A percentile compares a stretch with the other conserved stretches of the same genome.
phyloP scores from a whole-genome alignment of 1,284 basidiomycete species.

The Ganoderma sinense region DNA sequence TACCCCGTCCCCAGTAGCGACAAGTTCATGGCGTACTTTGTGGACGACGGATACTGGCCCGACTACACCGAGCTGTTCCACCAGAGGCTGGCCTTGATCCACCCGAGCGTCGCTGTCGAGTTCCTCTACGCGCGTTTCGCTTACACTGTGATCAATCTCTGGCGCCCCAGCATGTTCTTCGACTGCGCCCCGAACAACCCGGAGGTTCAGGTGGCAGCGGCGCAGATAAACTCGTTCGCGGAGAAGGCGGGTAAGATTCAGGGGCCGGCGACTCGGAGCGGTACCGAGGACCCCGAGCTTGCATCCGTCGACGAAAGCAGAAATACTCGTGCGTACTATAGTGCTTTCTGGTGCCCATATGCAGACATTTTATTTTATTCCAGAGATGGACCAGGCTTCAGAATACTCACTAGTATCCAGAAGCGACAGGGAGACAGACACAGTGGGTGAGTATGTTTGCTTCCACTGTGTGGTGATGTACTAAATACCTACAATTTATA shows the following conservation, averaged over 20 bases:
- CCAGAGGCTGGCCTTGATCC: not conserved
- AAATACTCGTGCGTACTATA: not conserved
- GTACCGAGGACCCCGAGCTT: too few species aligned
- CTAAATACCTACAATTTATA: not conserved
- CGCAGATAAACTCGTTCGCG: not conserved
- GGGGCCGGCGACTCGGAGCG: too few species aligned
- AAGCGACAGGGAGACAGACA: not conserved
- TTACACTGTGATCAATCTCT: not conserved
- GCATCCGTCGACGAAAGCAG: too few species aligned
- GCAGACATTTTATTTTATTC: not conserved
- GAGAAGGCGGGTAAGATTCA: not conserved
- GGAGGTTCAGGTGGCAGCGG: not conserved
- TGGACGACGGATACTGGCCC: not conserved
- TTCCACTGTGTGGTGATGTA: not conserved
- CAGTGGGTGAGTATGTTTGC: too few species aligned
- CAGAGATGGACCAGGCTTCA: not conserved
- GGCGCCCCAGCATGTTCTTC: not conserved
- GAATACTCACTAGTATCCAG: not conserved
- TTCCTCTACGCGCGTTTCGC: constrained; percentile 1
- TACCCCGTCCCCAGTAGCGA: not conserved
- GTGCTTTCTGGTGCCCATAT: too few species aligned
- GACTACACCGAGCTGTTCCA: not conserved
- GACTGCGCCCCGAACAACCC: not conserved
- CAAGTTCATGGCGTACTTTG: not conserved
- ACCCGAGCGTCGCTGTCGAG: not conserved